Base-by-base conservation (phyloP, 2,329 filamentous ascomycete species). In the Alternaria angustiovoidea region DNA sequence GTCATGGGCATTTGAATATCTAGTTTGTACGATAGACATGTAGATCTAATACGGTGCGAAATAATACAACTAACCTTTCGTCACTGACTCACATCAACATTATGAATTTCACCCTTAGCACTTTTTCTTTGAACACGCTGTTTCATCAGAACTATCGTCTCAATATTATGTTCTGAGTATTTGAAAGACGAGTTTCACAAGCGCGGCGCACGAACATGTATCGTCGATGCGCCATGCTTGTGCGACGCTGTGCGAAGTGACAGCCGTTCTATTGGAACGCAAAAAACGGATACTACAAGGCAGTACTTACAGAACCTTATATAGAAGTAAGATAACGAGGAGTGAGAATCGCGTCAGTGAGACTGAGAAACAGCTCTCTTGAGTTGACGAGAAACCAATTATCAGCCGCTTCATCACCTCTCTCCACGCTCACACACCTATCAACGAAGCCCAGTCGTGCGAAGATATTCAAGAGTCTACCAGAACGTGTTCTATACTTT, bases 381-480 rank as follows among this genome's bases (percentile, higher is more conserved):
- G 7, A 12, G 7, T 14, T 20, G 12, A 22, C 2, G n/a, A 1
- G 20, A 8, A 9, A 16, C 7, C 18, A 34, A 4, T 4, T 48
- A 48, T 8, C 2, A 1, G 14, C 7, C 12, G 18, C 14, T 34
- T 22, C 18, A 16, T 2, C 7, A 14, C 4, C 9, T 20, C 26
- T 22, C 11, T 34, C 18, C 7, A 7, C 1, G 28, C 28, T 5
- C 2, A 16, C 38, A 22, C 38, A 20, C 5, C 5, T 22, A 18
- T 46, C 2, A 5, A 22, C 2, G 4, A 12, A 30, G 43, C 5
- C 20, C 38, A 41, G 18, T 22, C 38, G 5, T 22, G 22, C 5
- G 11, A 6, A 22, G 1, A 2, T 6, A 0, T 41, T 41, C 12
- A 9, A 11, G 0, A 14, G 11, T 5, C 18, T 7, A 11, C 1